Base-by-base conservation (phyloP, 768 basidiomycete genomes). In the Termitomyces sp. region DNA sequence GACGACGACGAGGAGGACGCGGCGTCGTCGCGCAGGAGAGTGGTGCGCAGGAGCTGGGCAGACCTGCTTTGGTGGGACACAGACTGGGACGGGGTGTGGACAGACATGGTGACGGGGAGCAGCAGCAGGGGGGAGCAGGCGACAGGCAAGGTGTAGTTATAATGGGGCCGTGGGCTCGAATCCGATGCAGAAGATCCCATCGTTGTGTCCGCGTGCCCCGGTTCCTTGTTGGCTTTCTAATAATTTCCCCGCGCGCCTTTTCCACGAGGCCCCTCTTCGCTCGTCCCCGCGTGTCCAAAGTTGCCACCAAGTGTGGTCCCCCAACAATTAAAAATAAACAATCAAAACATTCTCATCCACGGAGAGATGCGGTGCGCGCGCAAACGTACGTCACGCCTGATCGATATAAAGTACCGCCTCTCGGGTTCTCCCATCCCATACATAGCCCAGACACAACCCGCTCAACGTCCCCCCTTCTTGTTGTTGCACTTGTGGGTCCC, bases 1-100 rank as follows among this genome's bases (percentile, higher is more conserved):
- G 41, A 42, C 4, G 41, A 42, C 11, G 44, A 12, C 0, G 55
- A 20, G 0, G 44, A 3, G 2, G 39, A 16, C 22, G 44, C 44
- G 1, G 42, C 52, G 37, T 58, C 53, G 54, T 48, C 33, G 1
- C 52, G 58, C 34, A 54, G 5, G 0, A 59, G 45, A 3, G 54
- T 49, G 4, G 53, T 22, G 15, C 58, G 58, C 4, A 59, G 46
- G 2, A 54, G 58, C 47, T 59, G 58, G 2, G 46, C 56, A 2
- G 56, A 39, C 24, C 39, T 12, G 44, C 54, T 54, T 54, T 54
- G 39, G 12, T 36, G 24, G 22, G 45, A 3, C 13, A 24, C 24
- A 5, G 12, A 4, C 5, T 44, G 42, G 4, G 4, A 13, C 13
- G 45, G 45, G 13, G 22, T 46, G 33, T 34, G 49, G 13, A 51